Conservation (phyloP, 768 basidiomycete species). For the Terana coerulea region DNA sequence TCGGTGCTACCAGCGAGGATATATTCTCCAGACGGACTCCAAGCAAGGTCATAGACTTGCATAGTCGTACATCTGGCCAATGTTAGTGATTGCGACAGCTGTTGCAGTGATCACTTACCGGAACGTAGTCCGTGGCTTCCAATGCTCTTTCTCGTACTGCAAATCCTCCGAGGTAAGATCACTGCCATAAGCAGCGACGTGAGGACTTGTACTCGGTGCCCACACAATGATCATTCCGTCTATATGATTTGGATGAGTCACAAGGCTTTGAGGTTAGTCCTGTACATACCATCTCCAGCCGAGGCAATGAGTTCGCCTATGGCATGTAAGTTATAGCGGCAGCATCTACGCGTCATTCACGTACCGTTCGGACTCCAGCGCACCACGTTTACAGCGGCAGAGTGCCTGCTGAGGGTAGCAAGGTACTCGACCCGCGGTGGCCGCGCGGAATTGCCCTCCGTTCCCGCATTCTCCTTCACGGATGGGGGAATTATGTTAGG, state of each 20-base stretch:
- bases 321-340: not conserved
- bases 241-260: constrained; percentile 29
- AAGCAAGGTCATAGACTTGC: constrained; percentile 97
- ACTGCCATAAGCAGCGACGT: constrained; percentile 74
- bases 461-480: constrained; percentile 40
- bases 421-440: constrained; percentile 95
- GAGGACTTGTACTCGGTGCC: constrained; percentile 77
- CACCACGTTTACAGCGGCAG: constrained; percentile 94
- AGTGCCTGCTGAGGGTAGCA: constrained; percentile 89
- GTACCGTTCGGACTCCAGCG: constrained; percentile 92
- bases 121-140: constrained; percentile 86
- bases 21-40: constrained; percentile 94
- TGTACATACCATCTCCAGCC: constrained; percentile 86
- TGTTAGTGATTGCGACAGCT: not conserved
- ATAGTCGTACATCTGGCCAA: constrained; percentile 81
- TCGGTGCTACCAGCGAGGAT: constrained; percentile 97
- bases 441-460: constrained; percentile 37
- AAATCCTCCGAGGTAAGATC: constrained; percentile 75
- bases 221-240: constrained; percentile 98
- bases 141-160: constrained; percentile 90
- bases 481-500: constrained; percentile 79
- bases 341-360: constrained; percentile 18
- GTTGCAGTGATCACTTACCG: constrained; percentile 42
- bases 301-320: constrained; percentile 90
- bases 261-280: constrained; percentile 1